A percentile compares a stretch with the other conserved stretches of the same genome.
Evolutionary conservation across 768 basidiomycete genomes (phyloP).

Genomic region (Xerocomellus chrysenteron): DNA sequence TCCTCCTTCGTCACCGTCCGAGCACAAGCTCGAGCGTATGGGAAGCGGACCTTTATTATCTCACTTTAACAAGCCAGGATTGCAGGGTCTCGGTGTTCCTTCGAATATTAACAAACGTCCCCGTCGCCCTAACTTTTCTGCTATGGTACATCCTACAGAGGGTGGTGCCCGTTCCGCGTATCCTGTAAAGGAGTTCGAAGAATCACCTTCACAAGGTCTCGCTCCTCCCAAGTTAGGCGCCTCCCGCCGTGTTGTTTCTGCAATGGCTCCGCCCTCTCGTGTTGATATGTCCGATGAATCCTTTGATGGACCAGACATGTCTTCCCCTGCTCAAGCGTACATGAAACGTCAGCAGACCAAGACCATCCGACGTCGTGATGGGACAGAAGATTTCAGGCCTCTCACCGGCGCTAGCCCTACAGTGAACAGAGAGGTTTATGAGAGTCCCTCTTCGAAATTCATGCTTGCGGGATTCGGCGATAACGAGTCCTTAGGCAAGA

Average conservation of each 20-base stretch:
- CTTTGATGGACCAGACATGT: conserved; percentile 63
- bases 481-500: conserved; percentile 90
- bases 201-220: conserved; percentile 30
- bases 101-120: conserved; percentile 55
- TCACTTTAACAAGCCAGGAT: conserved; percentile 49
- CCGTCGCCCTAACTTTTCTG: conserved; percentile 67
- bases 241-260: conserved; percentile 73
- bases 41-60: conserved; percentile 33
- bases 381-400: conserved; percentile 77
- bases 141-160: conserved; percentile 52
- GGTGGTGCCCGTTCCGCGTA: conserved; percentile 42
- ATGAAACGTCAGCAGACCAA: conserved; percentile 73
- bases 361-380: conserved; percentile 77
- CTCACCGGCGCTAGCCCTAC: conserved; percentile 64
- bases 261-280: conserved; percentile 49
- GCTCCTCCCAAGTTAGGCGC: conserved; percentile 39
- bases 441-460: conserved; percentile 58
- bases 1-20: conserved; percentile 47
- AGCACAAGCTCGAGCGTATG: conserved; percentile 47
- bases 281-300: conserved; percentile 50
- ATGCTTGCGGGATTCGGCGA: conserved; percentile 79
- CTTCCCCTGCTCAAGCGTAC: conserved; percentile 81
- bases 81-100: conserved; percentile 56
- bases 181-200: conserved; percentile 36
- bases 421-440: conserved; percentile 42